These are phyloP conservation scores for Penicillium bialowiezense DNA, from an alignment of 495 filamentous ascomycete species.

Conservation along the genomic window DNA sequence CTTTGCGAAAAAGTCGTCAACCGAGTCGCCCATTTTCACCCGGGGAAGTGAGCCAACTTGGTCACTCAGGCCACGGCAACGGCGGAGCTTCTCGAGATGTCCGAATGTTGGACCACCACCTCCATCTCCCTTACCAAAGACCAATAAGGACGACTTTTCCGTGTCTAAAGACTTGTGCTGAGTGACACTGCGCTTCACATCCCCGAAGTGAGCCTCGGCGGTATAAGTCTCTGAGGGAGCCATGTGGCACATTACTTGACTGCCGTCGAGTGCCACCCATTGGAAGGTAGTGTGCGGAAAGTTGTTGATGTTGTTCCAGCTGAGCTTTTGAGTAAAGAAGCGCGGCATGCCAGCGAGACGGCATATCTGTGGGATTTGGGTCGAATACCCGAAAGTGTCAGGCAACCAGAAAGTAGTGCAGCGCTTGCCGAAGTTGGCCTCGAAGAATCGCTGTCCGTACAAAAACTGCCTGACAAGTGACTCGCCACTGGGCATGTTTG, in stretches of 20 bases:
- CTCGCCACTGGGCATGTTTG: constrained; percentile 93
- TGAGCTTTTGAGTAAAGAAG: constrained; percentile 96
- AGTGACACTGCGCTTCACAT: constrained; percentile 83
- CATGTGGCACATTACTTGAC: constrained; percentile 97
- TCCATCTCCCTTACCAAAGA: constrained; percentile 95
- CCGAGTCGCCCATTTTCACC: constrained; percentile 84
- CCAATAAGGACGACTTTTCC: constrained; percentile 80
- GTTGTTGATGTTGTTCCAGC: constrained; percentile 98
- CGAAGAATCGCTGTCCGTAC: constrained; percentile 91
- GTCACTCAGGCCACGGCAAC: constrained; percentile 93
- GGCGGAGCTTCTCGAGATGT: constrained; percentile 89
- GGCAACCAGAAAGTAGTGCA: constrained; percentile 94
- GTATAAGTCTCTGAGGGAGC: constrained; percentile 92
- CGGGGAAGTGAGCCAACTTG: constrained; percentile 78
- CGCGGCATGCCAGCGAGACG: constrained; percentile 89
- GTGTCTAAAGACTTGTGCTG: constrained; percentile 95
- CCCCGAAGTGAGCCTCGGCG: constrained; percentile 89
- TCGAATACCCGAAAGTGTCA: constrained; percentile 96
- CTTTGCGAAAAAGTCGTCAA: constrained; percentile 92
- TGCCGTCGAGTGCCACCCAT: constrained; percentile 93
- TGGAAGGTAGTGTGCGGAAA: constrained; percentile 99
- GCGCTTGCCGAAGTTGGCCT: constrained; percentile 87
- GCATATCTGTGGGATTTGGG: constrained; percentile 89
- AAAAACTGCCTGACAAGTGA: constrained; percentile 93
- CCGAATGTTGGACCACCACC: constrained; percentile 94